Evolutionary conservation across 768 basidiomycete genomes (phyloP).

Genomic region (Xerocomellus chrysenteron): DNA sequence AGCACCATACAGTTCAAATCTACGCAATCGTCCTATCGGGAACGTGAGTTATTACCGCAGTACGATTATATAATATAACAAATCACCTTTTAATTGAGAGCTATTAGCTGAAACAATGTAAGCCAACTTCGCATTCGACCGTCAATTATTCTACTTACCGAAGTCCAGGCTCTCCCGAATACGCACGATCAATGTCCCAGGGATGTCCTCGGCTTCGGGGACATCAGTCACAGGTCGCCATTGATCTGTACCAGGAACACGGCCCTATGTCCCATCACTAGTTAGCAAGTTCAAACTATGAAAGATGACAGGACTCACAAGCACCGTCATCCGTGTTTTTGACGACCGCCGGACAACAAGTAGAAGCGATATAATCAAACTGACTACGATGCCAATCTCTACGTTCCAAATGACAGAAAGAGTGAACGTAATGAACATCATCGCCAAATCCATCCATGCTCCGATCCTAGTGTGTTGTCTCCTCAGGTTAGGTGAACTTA

Average conservation of each 20-base stretch:
- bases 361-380: slow-evolving; percentile 82
- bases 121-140: neutral
- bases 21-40: slow-evolving; percentile 63
- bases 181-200: slow-evolving; percentile 83
- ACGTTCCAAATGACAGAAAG: slow-evolving; percentile 88
- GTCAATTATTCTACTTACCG: slow-evolving; percentile 44
- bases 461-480: slow-evolving; percentile 48
- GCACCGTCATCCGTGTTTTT: slow-evolving; percentile 84
- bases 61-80: neutral
- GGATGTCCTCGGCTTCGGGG: slow-evolving; percentile 76
- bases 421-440: slow-evolving; percentile 87
- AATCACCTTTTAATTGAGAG: slow-evolving; percentile 79
- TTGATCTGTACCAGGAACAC: slow-evolving; percentile 81
- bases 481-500: neutral
- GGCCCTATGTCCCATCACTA: slow-evolving; percentile 51
- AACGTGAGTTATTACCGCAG: neutral
- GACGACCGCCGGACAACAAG: slow-evolving; percentile 90
- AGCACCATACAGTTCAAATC: slow-evolving; percentile 87
- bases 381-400: slow-evolving; percentile 90
- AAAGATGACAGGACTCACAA: slow-evolving; percentile 43
- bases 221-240: slow-evolving; percentile 93
- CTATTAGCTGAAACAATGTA: slow-evolving; percentile 69
- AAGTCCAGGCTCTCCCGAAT: slow-evolving; percentile 92
- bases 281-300: neutral
- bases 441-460: slow-evolving; percentile 88